Evolutionary conservation across 2,329 filamentous ascomycete genomes (phyloP), one percentile per base, ranked within the genome.

Genomic region (Exophiala sp.): DNA sequence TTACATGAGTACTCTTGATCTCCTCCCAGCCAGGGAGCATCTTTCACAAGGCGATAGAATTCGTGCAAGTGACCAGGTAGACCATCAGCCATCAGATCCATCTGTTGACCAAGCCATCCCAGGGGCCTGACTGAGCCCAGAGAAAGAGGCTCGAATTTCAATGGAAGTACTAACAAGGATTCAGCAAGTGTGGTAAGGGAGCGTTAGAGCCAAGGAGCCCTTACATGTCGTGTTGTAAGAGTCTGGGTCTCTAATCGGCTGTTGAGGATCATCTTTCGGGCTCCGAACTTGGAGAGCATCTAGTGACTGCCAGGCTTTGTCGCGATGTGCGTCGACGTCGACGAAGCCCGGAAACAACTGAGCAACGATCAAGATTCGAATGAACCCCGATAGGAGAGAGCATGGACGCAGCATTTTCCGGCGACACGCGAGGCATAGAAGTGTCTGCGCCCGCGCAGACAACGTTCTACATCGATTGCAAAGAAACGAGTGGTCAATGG

Each of bases 41-140:
- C 62, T 2, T 70, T 66, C 10, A 81, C 76, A 54, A 71, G 76
- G n/a, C 69, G 69, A 63, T 78, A 81, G 57, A 81, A 81, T 40
- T 79, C 72, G 57, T 71, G 70, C 51, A 75, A 59, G 50, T 79
- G 74, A 2, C 79, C 78, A 0, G 74, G 73, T 0, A 80, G 68
- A 1, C 77, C 78, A 46, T 71, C 61, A 14, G 73, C 74, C 60
- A 71, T 71, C 24, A 76, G 66, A 4, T 66, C 58, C 43, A 80
- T 63, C 59, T 81, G 72, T 22, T 74, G 71, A 18, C 66, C 62
- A 4, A 81, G 66, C 70, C 78, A 81, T 50, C 77, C 77, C 7
- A 62, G 53, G 0, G 78, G 70, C 42, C 68, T 72, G 41, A 80
- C 70, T 2, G 71, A 65, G n/a, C 76, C 75, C 11, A 79, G 63